Percentiles rank a stretch among this genome's conserved stretches.
Conservation (phyloP, 768 basidiomycete species). For the Russula foetens region DNA sequence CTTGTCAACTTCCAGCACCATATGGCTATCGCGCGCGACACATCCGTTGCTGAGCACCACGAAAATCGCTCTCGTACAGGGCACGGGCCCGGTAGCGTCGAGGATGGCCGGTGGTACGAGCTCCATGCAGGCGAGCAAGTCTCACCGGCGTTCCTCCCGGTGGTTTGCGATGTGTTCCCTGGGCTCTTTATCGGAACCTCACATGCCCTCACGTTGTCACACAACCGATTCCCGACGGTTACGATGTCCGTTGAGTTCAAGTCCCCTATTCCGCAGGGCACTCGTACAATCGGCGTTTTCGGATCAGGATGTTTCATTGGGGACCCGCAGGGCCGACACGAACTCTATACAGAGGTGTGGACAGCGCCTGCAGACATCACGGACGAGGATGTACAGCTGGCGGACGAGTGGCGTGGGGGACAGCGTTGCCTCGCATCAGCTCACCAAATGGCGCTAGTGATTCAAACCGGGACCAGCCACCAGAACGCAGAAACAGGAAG, state of each 20-base stretch:
- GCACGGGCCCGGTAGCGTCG: conserved; percentile 32
- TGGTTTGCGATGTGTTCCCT: conserved; percentile 51
- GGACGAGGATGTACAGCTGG: conserved; percentile 30
- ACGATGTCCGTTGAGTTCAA: no score
- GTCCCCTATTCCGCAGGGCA: no score
- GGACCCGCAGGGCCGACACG: conserved; percentile 49
- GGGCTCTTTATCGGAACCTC: conserved; percentile 11
- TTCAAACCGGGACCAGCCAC: no score
- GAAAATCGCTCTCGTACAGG: conserved; percentile 29
- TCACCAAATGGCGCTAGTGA: conserved; percentile 49
- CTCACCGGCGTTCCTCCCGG: conserved; percentile 41
- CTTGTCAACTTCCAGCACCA: background rate
- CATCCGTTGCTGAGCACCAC: background rate
- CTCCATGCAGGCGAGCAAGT: conserved; percentile 39
- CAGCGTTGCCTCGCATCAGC: conserved; percentile 57
- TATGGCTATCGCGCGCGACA: background rate
- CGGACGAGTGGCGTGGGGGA: conserved; percentile 44
- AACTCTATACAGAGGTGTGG: conserved; percentile 55
- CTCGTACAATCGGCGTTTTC: no score
- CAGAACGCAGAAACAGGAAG: no score
- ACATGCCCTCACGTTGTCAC: no score
- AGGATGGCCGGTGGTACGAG: conserved; percentile 54
- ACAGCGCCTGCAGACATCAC: conserved; percentile 51
- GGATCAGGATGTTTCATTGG: no score
- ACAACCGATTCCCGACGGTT: background rate